These are phyloP conservation scores for Herpotrichia juniperi DNA, from an alignment of 2,329 filamentous ascomycete species.

Conservation along the genomic window DNA sequence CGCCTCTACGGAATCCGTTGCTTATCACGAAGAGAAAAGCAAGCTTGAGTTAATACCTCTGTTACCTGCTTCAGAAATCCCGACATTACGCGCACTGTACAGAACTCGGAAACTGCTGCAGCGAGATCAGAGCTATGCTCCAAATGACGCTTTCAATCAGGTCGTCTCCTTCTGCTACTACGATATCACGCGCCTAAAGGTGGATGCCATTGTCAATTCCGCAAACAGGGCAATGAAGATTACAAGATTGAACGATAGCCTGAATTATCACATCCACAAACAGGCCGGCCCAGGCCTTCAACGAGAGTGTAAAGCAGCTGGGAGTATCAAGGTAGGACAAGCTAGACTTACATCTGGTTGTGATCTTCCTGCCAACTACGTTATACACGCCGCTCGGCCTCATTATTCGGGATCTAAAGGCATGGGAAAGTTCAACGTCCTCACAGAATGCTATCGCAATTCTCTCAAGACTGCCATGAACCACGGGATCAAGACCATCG, in stretches of 20 bases:
- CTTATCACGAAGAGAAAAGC: conserved; percentile 12
- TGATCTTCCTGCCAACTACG: conserved; percentile 31
- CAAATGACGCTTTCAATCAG: conserved; percentile 37
- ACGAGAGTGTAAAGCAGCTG: conserved; percentile 22
- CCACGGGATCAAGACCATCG: conserved; percentile 33
- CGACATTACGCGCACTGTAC: conserved; percentile 35
- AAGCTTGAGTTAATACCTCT: conserved; percentile 9
- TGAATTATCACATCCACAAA: conserved; percentile 34
- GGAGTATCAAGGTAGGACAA: conserved; percentile 21
- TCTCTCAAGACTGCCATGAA: conserved; percentile 28
- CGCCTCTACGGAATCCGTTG: conserved; percentile 15
- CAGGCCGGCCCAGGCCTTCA: conserved; percentile 34
- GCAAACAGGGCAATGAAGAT: conserved; percentile 23
- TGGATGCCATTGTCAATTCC: conserved; percentile 44
- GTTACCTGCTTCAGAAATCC: conserved; percentile 25
- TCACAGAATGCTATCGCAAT: conserved; percentile 39
- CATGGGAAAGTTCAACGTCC: conserved; percentile 29
- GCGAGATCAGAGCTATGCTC: conserved; percentile 32
- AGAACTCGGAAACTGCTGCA: conserved; percentile 28
- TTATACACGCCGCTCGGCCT: conserved; percentile 41
- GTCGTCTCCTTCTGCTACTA: conserved; percentile 36
- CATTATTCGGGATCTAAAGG: conserved; percentile 24
- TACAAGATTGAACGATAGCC: conserved; percentile 14
- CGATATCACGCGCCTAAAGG: conserved; percentile 38
- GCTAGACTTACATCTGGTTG: conserved; percentile 33